Percentiles rank a stretch among this genome's conserved stretches.
Evolutionary conservation across 73 alveolate genomes (phyloP).

Genomic region (Halteria grandinella): DNA sequence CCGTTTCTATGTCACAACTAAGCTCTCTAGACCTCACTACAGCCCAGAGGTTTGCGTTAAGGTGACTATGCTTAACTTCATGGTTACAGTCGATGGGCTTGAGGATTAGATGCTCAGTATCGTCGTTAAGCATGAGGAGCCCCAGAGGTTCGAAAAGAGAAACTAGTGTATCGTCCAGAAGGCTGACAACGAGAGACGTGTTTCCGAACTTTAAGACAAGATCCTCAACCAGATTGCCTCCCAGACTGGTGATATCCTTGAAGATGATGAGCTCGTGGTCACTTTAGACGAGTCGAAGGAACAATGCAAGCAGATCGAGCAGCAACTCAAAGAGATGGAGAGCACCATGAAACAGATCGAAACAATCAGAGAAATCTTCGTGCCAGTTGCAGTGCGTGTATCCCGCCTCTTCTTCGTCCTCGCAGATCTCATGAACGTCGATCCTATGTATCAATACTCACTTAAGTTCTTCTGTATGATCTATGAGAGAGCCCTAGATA

Average conservation of each 20-base stretch:
- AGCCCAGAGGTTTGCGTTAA: constrained; percentile 99
- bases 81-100: constrained; percentile 98
- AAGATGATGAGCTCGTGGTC: constrained; percentile 82
- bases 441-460: constrained; percentile 87
- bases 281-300: constrained; percentile 83
- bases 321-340: constrained; percentile 73
- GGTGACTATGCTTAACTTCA: constrained; percentile 98
- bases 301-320: constrained; percentile 69
- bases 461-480: constrained; percentile 77
- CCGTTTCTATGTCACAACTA: constrained; percentile 98
- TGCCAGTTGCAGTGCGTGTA: constrained; percentile 81
- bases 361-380: constrained; percentile 73
- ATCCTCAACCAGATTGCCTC: constrained; percentile 62
- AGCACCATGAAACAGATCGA: constrained; percentile 75
- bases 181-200: constrained; percentile 61
- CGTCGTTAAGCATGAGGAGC: constrained; percentile 61
- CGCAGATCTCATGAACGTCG: constrained; percentile 77
- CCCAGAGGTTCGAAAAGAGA: constrained; percentile 54
- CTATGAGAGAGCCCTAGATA: constrained; percentile 66
- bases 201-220: constrained; percentile 58
- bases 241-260: constrained; percentile 74
- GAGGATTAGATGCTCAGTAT: constrained; percentile 86
- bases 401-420: constrained; percentile 83
- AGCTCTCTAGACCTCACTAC: constrained; percentile 99
- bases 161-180: constrained; percentile 31